These are phyloP conservation scores for Cenchrus americanus DNA, from an alignment of 176 grass and related monocot species.

Conservation along the genomic window DNA sequence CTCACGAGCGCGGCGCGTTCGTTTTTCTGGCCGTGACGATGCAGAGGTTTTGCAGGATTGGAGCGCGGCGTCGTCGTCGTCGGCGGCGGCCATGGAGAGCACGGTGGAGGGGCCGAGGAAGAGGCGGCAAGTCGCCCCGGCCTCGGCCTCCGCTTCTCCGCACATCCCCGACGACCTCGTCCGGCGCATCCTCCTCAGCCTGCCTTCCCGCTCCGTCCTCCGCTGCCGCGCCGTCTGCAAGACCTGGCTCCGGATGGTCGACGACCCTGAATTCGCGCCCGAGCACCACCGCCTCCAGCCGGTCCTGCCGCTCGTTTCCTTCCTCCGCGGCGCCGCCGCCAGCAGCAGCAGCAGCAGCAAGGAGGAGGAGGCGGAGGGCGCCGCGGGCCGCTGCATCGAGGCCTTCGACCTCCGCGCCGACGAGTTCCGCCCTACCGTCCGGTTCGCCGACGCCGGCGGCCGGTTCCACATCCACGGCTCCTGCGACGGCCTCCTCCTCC, in stretches of 20 bases:
- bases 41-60: neutral
- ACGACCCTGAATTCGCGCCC: neutral
- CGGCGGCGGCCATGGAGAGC: neutral
- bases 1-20: neutral
- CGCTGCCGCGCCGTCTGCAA: constrained; percentile 28
- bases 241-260: neutral
- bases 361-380: neutral
- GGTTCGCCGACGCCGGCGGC: neutral
- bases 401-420: constrained; percentile 25
- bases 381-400: neutral
- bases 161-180: constrained; percentile 31
- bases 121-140: neutral
- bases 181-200: constrained; percentile 23
- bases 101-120: neutral
- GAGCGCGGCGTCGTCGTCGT: neutral
- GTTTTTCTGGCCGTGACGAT: neutral
- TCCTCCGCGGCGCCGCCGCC: neutral
- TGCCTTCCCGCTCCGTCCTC: constrained; percentile 23
- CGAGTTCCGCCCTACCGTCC: neutral
- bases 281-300: constrained; percentile 31
- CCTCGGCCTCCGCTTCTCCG: neutral
- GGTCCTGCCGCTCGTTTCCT: neutral
- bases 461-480: neutral
- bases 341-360: too few relatives aligned
- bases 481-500: constrained; percentile 24